Base-by-base conservation (phyloP, 257 asterid species). In the Misopates orontium region DNA sequence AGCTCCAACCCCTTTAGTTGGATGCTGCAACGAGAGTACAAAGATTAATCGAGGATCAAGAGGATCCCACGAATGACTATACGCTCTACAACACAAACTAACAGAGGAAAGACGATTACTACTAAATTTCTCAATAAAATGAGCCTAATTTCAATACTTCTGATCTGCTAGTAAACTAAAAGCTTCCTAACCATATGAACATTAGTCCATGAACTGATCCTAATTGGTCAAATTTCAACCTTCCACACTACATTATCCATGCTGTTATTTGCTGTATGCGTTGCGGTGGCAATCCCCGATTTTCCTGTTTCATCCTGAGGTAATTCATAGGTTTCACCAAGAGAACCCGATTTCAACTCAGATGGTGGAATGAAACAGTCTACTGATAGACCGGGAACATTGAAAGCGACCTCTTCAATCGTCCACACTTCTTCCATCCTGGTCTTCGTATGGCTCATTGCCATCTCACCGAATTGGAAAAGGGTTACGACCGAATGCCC, bases 351-450 rank as follows among this genome's bases (percentile, higher is more conserved):
- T 36, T 83, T 76, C 75, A 88, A 62, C 44, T 90, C 97, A 18
- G 83, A 83, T 0, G 96, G 97, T 0, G 97, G 96, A 14, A 90
- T 87, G 42, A 90, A 90, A 69, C 96, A 90, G 78, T 90, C 97
- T 14, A 74, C 11, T 2, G 95, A 87, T 16, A 90, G 75, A 20
- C 97, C 97, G 0, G 95, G 93, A 22, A 90, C 84, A 32, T 90
- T 90, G 67, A 90, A 90, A 0, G 95, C 95, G 1, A 84, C 96
- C 81, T 90, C 97, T 52, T 88, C 96, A 1, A 90, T 87, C 2
- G 91, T 84, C 97, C 97, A 90, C 14, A 83, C 88, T 79, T 90
- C 97, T 71, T 88, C 97, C 96, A 90, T 90, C 69, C 89, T 79
- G 0, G 97, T 90, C 71, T 86, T 90, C 0, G 95, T 77, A 78